Evolutionary conservation across 2,329 filamentous ascomycete species (phyloP).

Genomic region (Paecilomyces niveus): DNA sequence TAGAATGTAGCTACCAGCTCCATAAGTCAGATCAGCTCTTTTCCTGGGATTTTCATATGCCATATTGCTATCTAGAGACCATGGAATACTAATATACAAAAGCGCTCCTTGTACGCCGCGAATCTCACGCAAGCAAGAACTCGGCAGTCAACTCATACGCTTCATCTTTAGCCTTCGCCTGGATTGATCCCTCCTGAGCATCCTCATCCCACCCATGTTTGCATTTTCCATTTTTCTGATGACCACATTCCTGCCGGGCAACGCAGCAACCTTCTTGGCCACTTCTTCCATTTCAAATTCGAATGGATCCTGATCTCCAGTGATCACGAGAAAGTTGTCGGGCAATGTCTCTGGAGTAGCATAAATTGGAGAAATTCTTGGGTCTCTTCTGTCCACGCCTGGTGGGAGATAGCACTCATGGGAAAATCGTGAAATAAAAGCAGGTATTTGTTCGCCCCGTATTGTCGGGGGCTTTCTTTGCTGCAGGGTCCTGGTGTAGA

Average conservation of each 20-base stretch:
- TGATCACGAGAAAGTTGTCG: background rate
- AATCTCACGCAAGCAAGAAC: background rate
- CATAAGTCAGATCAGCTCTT: no score
- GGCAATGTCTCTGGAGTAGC: background rate
- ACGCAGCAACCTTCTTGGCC: background rate
- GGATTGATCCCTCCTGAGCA: background rate
- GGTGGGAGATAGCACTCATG: constrained; percentile 20
- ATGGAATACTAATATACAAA: no score
- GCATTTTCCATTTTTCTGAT: constrained; percentile 4
- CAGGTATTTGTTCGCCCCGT: constrained; percentile 15
- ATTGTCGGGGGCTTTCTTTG: constrained; percentile 8
- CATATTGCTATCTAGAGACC: no score
- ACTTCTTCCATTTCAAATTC: background rate
- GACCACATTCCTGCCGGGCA: constrained; percentile 2
- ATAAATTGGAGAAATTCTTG: constrained; percentile 1
- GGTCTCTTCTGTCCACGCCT: constrained; percentile 2
- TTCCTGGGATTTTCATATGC: no score
- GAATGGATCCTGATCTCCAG: background rate
- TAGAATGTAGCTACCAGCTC: no score
- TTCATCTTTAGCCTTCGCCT: constrained; percentile 4
- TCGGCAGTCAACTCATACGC: constrained; percentile 6
- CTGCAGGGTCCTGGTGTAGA: constrained; percentile 7
- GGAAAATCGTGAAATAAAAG: constrained; percentile 15
- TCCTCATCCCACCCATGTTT: constrained; percentile 7
- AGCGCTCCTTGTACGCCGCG: background rate